Evolutionary conservation across 192 early-diverging fungal species (phyloP).

Genomic region (Coemansia sp.): DNA sequence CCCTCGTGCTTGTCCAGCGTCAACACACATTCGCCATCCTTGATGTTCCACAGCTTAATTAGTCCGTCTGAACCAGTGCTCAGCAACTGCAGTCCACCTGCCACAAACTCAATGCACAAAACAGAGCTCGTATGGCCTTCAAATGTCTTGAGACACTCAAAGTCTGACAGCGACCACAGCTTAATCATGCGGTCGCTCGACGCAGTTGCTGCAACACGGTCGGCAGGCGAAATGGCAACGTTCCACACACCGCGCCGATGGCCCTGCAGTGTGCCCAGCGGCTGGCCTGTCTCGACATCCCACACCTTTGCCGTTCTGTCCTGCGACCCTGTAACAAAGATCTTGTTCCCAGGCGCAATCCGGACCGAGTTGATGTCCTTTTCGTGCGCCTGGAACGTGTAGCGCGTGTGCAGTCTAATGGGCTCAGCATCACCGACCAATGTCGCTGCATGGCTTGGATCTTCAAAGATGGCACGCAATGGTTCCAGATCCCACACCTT

Average conservation of each 20-base stretch:
- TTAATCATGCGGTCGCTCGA: conserved; percentile 94
- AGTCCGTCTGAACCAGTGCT: conserved; percentile 90
- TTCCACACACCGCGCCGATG: conserved; percentile 96
- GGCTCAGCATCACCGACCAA: conserved; percentile 18
- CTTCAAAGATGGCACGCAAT: conserved; percentile 27
- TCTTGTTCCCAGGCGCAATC: conserved; percentile 84
- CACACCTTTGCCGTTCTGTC: conserved; percentile 95
- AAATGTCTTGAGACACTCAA: conserved; percentile 88
- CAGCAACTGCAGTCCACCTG: conserved; percentile 82
- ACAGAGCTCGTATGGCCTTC: conserved; percentile 98
- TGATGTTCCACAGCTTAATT: conserved; percentile 95
- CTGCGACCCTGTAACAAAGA: conserved; percentile 91
- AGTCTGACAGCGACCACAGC: conserved; percentile 90
- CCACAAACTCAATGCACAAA: conserved; percentile 78
- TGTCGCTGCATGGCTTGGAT: conserved; percentile 11
- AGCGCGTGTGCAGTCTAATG: conserved; percentile 56
- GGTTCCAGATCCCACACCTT: conserved; percentile 86
- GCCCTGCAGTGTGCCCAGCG: conserved; percentile 79
- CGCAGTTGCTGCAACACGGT: conserved; percentile 87
- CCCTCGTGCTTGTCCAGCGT: conserved; percentile 95
- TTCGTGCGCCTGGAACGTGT: conserved; percentile 93
- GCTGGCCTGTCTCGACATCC: conserved; percentile 76
- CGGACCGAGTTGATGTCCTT: conserved; percentile 94
- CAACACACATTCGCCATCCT: conserved; percentile 80
- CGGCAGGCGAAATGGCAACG: conserved; percentile 90